phyloP scores from a whole-genome alignment of 257 asterid species.

The Mentha longifolia region DNA sequence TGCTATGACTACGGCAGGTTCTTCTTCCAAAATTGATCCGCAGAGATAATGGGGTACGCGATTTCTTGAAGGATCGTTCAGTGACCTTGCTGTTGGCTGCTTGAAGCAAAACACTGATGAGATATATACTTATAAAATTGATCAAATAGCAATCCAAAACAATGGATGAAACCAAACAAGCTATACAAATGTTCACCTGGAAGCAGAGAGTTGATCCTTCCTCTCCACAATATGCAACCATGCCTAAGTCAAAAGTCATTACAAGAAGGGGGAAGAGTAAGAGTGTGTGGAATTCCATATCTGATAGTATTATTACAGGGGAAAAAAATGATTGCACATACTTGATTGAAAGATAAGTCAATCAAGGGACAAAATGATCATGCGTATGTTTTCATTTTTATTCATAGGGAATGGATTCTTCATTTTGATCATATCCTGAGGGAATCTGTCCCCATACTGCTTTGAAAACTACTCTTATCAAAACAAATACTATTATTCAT shows the following conservation, averaged over 20 bases:
- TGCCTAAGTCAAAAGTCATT: slow-evolving; percentile 48
- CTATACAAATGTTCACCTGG: slow-evolving; percentile 54
- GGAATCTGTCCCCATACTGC: background rate
- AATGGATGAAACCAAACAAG: slow-evolving; percentile 12
- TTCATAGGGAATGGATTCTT: background rate
- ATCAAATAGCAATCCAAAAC: no score
- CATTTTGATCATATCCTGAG: background rate
- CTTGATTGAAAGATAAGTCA: background rate
- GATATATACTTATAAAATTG: background rate
- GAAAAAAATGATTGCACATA: background rate
- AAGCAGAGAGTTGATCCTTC: slow-evolving; percentile 79
- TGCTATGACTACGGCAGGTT: slow-evolving; percentile 49
- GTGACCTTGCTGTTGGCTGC: slow-evolving; percentile 68
- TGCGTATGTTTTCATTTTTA: background rate
- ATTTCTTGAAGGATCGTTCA: slow-evolving; percentile 61
- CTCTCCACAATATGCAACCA: slow-evolving; percentile 87
- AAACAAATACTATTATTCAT: background rate
- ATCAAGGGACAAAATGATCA: background rate
- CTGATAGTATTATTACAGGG: slow-evolving; percentile 6
- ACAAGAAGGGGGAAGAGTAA: slow-evolving; percentile 16
- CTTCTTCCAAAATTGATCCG: slow-evolving; percentile 78
- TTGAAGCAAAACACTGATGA: slow-evolving; percentile 8
- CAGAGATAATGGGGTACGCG: slow-evolving; percentile 72
- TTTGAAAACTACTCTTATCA: no score
- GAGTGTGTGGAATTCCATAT: background rate